These are phyloP conservation scores for Moesziomyces antarcticus DNA, from an alignment of 1,284 basidiomycete species.

Conservation along the genomic window DNA sequence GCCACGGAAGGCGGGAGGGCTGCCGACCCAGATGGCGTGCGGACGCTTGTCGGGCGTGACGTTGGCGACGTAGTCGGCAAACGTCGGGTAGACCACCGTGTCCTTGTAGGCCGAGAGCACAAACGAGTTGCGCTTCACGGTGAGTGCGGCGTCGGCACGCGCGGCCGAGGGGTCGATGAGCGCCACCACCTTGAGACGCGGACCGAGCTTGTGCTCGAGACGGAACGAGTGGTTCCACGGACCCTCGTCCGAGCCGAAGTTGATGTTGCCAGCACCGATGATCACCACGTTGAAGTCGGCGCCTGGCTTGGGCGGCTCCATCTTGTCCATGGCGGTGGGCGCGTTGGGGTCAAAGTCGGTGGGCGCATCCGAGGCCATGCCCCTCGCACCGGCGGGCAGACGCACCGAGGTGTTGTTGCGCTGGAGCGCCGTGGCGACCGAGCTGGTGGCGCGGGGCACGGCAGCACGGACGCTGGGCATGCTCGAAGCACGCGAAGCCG, in stretches of 20 bases:
- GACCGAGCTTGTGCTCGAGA: constrained; percentile 81
- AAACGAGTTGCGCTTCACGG: constrained; percentile 92
- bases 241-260: constrained; percentile 65
- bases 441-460: constrained; percentile 17
- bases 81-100: constrained; percentile 85
- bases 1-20: constrained; percentile 87
- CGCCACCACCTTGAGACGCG: constrained; percentile 92
- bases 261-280: constrained; percentile 66
- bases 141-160: constrained; percentile 82
- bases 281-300: constrained; percentile 67
- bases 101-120: constrained; percentile 92
- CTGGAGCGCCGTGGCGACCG: constrained; percentile 17
- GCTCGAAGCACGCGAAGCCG: constrained; percentile 40
- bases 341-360: constrained; percentile 60
- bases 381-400: constrained; percentile 20
- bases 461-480: constrained; percentile 16
- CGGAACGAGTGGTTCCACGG: constrained; percentile 68
- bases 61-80: constrained; percentile 83
- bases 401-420: constrained; percentile 14
- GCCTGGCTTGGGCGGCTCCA: constrained; percentile 63
- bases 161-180: constrained; percentile 89
- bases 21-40: constrained; percentile 86
- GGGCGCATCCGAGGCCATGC: constrained; percentile 18
- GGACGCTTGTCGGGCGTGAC: constrained; percentile 72
- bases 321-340: constrained; percentile 66